Conservation (phyloP, 805 yeast genomes). For the Millerago galiae region DNA sequence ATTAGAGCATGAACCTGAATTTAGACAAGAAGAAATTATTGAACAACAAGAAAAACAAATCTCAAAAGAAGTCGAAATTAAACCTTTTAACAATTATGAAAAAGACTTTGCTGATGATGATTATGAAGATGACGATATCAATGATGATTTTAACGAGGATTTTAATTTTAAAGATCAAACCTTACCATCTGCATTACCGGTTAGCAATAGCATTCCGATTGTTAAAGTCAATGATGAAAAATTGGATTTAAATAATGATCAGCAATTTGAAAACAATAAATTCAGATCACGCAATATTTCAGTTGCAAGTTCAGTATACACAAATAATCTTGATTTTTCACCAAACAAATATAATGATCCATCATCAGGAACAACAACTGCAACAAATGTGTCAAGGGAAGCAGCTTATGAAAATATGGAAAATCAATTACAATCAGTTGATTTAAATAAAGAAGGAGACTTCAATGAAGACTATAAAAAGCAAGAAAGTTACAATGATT, state of each 20-base stretch:
- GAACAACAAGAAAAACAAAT: no score
- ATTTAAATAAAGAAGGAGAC: no score
- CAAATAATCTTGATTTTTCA: background rate
- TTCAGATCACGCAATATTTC: constrained; percentile 1
- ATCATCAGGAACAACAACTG: no score
- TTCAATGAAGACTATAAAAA: no score
- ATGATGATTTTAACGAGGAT: background rate
- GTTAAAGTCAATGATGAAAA: background rate
- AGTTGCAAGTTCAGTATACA: constrained; percentile 1
- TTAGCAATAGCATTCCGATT: background rate
- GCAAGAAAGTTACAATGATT: no score
- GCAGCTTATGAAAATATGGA: no score
- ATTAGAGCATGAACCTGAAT: no score
- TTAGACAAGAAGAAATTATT: background rate
- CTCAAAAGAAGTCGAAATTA: background rate
- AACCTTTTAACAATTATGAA: background rate
- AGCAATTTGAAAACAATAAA: background rate
- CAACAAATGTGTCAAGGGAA: no score
- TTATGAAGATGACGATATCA: constrained; percentile 2
- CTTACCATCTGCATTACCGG: background rate
- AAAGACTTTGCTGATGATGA: background rate
- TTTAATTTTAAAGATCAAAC: background rate
- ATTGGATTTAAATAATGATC: background rate
- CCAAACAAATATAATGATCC: background rate
- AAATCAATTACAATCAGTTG: no score